Evolutionary conservation across 768 basidiomycete genomes (phyloP).

Genomic region (Rhodotorula toruloides): DNA sequence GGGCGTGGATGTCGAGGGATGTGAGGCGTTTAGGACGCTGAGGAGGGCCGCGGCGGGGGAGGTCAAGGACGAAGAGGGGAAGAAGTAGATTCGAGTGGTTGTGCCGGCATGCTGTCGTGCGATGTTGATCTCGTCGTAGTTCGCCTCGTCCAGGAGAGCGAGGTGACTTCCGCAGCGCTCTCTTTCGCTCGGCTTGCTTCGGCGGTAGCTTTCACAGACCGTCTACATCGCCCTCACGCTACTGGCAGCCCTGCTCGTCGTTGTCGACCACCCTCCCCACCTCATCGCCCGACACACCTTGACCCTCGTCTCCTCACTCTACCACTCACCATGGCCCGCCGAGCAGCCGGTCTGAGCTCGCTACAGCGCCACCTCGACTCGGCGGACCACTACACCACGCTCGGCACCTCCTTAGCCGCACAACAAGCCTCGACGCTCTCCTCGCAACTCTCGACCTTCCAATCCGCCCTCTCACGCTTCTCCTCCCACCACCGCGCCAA

Average conservation of each 20-base stretch:
- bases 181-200: no score
- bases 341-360: constrained; percentile 53
- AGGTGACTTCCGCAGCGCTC: no score
- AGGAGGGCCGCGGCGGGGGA: constrained; percentile 40
- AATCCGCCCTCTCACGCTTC: constrained; percentile 69
- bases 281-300: not conserved
- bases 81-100: not conserved
- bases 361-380: constrained; percentile 83
- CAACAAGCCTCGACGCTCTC: constrained; percentile 73
- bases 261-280: not conserved
- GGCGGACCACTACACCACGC: constrained; percentile 69
- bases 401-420: constrained; percentile 71
- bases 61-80: constrained; percentile 18
- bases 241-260: no score
- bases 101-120: no score
- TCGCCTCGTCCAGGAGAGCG: no score
- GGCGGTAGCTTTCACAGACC: no score
- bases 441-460: constrained; percentile 76
- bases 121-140: no score
- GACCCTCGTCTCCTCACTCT: not conserved
- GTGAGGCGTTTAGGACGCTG: constrained; percentile 46
- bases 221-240: no score
- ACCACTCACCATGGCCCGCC: constrained; percentile 6
- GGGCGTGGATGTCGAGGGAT: constrained; percentile 56
- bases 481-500: constrained; percentile 75